Evolutionary conservation across 2,329 filamentous ascomycete species (phyloP).

Genomic region (Phyllosticta capitalensis): DNA sequence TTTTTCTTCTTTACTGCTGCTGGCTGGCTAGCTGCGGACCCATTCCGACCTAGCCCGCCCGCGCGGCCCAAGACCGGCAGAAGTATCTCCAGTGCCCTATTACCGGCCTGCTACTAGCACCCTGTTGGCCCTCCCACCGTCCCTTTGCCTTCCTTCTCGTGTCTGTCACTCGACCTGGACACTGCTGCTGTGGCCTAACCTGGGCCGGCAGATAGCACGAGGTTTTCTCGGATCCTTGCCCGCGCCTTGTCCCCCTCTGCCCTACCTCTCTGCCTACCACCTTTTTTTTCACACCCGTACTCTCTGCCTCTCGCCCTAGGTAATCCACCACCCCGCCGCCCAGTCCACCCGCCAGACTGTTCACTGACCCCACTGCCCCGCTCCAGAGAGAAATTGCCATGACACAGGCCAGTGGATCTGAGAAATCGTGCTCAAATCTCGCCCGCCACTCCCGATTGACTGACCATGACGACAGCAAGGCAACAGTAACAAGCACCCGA

Average conservation of each 20-base stretch:
- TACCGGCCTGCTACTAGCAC: background rate
- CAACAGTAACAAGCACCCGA: background rate
- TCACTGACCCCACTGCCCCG: background rate
- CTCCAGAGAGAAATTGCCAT: background rate
- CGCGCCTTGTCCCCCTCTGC: background rate
- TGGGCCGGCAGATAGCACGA: background rate
- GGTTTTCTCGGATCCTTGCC: background rate
- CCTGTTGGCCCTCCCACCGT: background rate
- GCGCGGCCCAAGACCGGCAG: background rate
- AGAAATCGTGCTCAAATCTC: background rate
- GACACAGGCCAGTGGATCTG: background rate
- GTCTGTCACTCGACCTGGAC: background rate
- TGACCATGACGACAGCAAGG: background rate
- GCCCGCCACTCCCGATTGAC: background rate
- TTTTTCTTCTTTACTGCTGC: too few species aligned
- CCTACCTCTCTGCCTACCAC: background rate
- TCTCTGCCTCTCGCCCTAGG: background rate
- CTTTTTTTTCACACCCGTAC: background rate
- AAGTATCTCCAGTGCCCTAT: background rate
- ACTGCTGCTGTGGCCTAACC: background rate
- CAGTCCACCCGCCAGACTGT: background rate
- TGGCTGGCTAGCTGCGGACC: too few species aligned
- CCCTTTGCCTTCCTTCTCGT: background rate
- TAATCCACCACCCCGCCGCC: background rate
- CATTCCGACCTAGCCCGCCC: background rate